Evolutionary conservation across 1,139 yeast genomes (phyloP), one percentile per base, ranked within the genome.

Genomic region (Geotrichum citri-aurantii): DNA sequence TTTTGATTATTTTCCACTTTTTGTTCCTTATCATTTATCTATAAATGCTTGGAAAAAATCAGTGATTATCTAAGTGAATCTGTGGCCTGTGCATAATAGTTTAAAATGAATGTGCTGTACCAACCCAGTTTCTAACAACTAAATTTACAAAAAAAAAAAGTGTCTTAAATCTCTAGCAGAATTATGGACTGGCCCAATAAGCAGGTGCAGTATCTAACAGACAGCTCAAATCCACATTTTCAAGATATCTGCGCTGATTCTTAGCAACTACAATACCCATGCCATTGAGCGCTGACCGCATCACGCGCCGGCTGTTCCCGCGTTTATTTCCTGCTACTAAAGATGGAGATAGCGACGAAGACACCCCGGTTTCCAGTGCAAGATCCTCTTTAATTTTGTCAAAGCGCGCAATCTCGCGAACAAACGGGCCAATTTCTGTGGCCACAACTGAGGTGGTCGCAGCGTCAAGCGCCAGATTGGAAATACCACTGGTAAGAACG

Each of bases 361-460:
- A 31, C n/a, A 5, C 37, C 3, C n/a, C 37, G 4, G 37, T n/a
- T 8, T 37, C 10, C 14, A 17, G 19, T 10, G n/a, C 44, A n/a
- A 37, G 44, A 7, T 37, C n/a, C 19, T 37, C 44, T 8, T 37
- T 37, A 7, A 37, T 37, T 17, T 37, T 48, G 42, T 70, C 73
- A 3, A 61, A 57, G 19, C 65, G 59, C 2, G 72, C 74, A 63
- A 72, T 69, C 1, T 55, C 54, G 6, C 75, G 64, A 26, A 66
- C 60, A 54, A 60, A 66, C 2, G 75, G 75, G 0, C 65, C 64
- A 11, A 70, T 55, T 40, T 72, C 73, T 1, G 63, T 37, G 5
- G 63, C 63, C 49, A 66, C 51, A 8, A 52, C 56, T 11, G 56
- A 52, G 2, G 58, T 59, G n/a, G 62, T 58, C 8, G 50, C 26